Base-by-base conservation (phyloP, 2,329 filamentous ascomycete species). In the Geoglossum cookeanum region DNA sequence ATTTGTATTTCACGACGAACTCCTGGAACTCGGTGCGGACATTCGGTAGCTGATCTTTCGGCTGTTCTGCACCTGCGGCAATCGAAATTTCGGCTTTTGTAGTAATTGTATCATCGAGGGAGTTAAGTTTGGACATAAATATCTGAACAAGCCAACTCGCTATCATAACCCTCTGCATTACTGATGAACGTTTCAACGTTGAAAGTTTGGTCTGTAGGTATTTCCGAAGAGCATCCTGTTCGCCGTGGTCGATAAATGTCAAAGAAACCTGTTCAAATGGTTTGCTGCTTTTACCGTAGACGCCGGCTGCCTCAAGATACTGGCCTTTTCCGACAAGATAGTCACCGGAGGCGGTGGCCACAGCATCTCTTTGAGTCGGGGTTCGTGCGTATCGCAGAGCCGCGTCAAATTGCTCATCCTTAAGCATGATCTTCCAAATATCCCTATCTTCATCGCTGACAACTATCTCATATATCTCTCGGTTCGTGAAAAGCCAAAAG, bases 121-220 rank as follows among this genome's bases (percentile, higher is more conserved):
- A 84, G 67, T 98, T 96, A 47, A 98, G 77, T 70, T 95, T 96
- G 4, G 89, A 87, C 89, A 98, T 98, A 69, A 91, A 98, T 1
- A 97, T 78, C 69, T 98, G 92, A 8, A 96, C 77, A 48, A 98
- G 78, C 92, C 92, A 98, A 62, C 85, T 90, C 1, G 91, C 87
- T 62, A 97, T 83, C 88, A 98, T 95, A 61, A 87, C 85, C 59
- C 91, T 78, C 70, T 98, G 92, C 90, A 98, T 98, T 33, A 83
- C 75, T 0, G 83, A 82, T 0, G 83, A 79, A 68, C 90, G 94
- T 68, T 89, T 94, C 66, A 89, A 83, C 0, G 80, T 84, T 6
- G 79, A 77, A 35, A 98, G 74, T 70, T 94, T 96, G 0, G 88
- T 86, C 27, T 91, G 69, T 3, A 98, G 76, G 65, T 98, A 98